Base-by-base conservation (phyloP, 1,284 basidiomycete species). In the Exobasidium rhododendri region DNA sequence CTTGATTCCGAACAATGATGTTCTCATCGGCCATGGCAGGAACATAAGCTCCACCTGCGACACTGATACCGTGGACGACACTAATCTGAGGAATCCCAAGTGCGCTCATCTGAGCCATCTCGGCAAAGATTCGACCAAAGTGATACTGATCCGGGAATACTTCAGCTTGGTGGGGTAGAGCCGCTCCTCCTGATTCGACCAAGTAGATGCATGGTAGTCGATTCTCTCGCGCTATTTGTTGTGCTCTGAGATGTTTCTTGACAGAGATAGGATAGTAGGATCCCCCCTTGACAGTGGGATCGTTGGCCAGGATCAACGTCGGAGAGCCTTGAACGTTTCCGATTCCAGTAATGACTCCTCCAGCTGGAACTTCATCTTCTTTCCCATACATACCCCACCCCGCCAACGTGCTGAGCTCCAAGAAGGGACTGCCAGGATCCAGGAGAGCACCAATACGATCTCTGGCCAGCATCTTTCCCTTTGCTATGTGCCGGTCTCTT, bases 101-200 rank as follows among this genome's bases (percentile, higher is more conserved):
- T 0, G 90, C 90, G 54, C 90, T 93, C 89, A 94, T 88, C 82
- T 91, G 89, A 0, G 89, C 92, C 91, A 94, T 96, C 77, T 97
- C 96, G 80, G 93, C 96, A 81, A 97, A 97, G 78, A 97, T 96
- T 13, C 92, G 85, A 7, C 93, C 93, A 77, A 97, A 97, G 80
- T 97, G 92, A 73, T 94, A 89, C 75, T 87, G 89, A 82, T 92
- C 91, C 7, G 90, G 90, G 78, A 92, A 92, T 4, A 87, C 92
- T 77, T 94, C 90, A 1, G 92, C 89, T 82, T 97, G 93, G 80
- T 91, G 87, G 0, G 93, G 93, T 50, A 97, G 83, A 1, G 92
- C 92, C 20, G 93, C 93, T 52, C 93, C 93, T 62, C 93, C 93
- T 29, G 90, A 92, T 81, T 96, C 93, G 67, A 94, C 92, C 63